Evolutionary conservation across 495 filamentous ascomycete species (phyloP).

Genomic region (Geoglossum glabrum): DNA sequence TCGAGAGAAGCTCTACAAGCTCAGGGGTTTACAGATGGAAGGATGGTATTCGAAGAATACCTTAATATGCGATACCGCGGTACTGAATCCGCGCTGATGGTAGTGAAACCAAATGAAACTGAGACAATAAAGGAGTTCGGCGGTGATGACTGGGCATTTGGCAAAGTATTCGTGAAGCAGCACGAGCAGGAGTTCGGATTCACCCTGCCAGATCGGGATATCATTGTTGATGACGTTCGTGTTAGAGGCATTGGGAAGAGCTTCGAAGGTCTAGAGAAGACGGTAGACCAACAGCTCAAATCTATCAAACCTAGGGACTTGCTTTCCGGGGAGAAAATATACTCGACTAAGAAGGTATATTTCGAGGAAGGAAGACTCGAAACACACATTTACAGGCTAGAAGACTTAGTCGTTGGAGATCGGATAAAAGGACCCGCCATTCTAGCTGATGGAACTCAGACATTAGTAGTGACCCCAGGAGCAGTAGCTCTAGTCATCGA

Average conservation of each 20-base stretch:
- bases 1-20: constrained; percentile 40
- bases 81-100: constrained; percentile 75
- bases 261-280: constrained; percentile 55
- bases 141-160: constrained; percentile 41
- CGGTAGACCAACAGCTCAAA: constrained; percentile 59
- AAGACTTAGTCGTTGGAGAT: constrained; percentile 56
- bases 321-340: constrained; percentile 30
- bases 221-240: constrained; percentile 83
- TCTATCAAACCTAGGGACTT: constrained; percentile 34
- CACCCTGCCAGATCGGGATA: constrained; percentile 68
- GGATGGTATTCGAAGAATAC: constrained; percentile 70
- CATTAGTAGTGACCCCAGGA: constrained; percentile 74
- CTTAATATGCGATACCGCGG: constrained; percentile 79
- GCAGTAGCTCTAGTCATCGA: constrained; percentile 53
- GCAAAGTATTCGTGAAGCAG: constrained; percentile 61
- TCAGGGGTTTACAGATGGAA: constrained; percentile 53
- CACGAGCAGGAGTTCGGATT: constrained; percentile 94
- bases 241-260: constrained; percentile 78
- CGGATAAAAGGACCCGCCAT: constrained; percentile 71
- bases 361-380: constrained; percentile 57
- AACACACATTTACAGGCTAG: constrained; percentile 71
- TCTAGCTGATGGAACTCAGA: constrained; percentile 87
- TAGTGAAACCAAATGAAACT: constrained; percentile 39
- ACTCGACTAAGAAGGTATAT: constrained; percentile 38
- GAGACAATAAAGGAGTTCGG: constrained; percentile 35